phyloP scores from a whole-genome alignment of 2,329 filamentous ascomycete species.

The Dactylellina parvicollis region DNA sequence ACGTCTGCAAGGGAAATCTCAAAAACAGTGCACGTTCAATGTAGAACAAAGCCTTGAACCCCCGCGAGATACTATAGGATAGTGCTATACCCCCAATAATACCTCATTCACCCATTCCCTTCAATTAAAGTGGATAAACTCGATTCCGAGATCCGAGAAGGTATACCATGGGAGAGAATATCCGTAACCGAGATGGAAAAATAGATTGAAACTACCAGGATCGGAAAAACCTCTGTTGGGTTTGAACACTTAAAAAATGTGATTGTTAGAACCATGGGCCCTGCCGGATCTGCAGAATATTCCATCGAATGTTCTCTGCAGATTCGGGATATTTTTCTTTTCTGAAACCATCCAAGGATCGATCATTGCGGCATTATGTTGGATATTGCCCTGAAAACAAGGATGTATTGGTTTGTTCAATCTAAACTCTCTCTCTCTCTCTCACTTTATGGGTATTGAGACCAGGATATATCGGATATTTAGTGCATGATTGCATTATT shows the following conservation, averaged over 20 bases:
- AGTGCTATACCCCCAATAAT: too few species aligned
- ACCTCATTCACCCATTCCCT: conserved; percentile 7
- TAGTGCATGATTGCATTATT: neutral
- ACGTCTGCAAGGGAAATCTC: too few species aligned
- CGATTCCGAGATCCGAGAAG: conserved; percentile 20
- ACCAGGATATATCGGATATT: too few species aligned
- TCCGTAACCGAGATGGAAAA: conserved; percentile 25
- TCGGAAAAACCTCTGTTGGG: conserved; percentile 40
- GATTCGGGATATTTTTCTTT: neutral
- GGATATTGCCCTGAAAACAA: too few species aligned
- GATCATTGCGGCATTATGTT: conserved; percentile 21
- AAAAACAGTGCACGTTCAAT: too few species aligned
- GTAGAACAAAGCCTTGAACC: too few species aligned
- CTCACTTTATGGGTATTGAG: too few species aligned
- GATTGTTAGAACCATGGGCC: too few species aligned
- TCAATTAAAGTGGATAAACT: neutral
- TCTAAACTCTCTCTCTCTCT: too few species aligned
- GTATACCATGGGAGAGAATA: conserved; percentile 21
- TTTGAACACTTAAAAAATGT: neutral
- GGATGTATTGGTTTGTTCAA: conserved; percentile 9
- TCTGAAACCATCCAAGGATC: neutral
- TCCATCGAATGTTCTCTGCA: conserved; percentile 11
- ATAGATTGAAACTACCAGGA: conserved; percentile 1
- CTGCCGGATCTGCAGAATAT: too few species aligned
- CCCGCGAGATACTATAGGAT: too few species aligned